Conservation (phyloP, 129 eudicot species). For the Calendula officinalis region DNA sequence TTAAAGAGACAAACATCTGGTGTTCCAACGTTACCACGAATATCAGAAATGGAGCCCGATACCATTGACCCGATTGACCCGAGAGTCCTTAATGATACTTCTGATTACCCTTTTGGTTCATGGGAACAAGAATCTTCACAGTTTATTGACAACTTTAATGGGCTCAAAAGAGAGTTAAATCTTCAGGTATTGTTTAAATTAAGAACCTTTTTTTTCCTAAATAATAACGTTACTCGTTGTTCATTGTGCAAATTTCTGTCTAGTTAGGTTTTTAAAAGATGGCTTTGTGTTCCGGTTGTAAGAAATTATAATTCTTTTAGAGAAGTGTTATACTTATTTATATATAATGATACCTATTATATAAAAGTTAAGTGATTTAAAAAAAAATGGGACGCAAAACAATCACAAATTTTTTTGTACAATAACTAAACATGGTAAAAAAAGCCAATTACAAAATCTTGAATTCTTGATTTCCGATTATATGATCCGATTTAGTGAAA, state of each 20-base stretch:
- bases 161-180: slow-evolving; percentile 55
- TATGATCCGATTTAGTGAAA: not conserved
- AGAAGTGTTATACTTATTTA: no score
- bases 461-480: slow-evolving; percentile 2
- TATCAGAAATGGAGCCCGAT: slow-evolving; percentile 57
- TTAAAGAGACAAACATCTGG: slow-evolving; percentile 47
- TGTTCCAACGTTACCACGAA: slow-evolving; percentile 49
- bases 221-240: slow-evolving; percentile 44
- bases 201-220: not conserved
- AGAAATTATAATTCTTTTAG: no score
- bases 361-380: no score
- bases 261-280: no score
- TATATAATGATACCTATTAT: no score
- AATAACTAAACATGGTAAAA: no score
- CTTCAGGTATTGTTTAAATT: slow-evolving; percentile 43
- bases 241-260: no score
- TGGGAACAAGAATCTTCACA: slow-evolving; percentile 63
- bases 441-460: not conserved
- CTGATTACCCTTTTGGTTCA: slow-evolving; percentile 59
- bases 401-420: no score
- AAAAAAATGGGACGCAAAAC: no score
- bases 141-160: slow-evolving; percentile 45
- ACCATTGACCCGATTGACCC: slow-evolving; percentile 23
- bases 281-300: no score
- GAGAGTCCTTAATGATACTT: slow-evolving; percentile 29